phyloP scores from a whole-genome alignment of 202 grass and related monocot genomes.

The Digitaria exilis region DNA sequence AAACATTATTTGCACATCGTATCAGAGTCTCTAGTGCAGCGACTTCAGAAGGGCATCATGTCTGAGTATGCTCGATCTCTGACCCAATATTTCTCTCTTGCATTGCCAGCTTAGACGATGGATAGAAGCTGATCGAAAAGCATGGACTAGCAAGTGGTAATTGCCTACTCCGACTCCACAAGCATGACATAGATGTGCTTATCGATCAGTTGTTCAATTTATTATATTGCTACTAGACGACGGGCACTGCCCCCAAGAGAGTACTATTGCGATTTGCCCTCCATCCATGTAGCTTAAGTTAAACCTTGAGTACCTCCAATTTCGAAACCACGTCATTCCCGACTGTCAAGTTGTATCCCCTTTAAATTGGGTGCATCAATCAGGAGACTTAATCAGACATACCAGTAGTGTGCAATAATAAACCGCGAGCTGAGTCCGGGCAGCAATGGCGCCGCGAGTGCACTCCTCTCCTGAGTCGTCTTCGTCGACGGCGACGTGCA shows the following conservation, averaged over 20 bases:
- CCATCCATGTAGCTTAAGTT: neutral
- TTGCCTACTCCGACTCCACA: neutral
- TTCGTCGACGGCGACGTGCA: neutral
- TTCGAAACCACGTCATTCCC: neutral
- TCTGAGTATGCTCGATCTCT: no score
- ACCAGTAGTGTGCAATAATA: no score
- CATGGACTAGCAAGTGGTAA: no score
- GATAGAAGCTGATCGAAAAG: no score
- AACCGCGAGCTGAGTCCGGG: neutral
- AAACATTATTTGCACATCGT: no score
- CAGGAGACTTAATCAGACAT: neutral
- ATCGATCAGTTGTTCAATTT: neutral
- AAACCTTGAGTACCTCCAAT: neutral
- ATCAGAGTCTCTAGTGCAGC: no score
- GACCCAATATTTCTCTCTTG: no score
- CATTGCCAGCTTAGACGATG: no score
- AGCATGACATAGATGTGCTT: constrained; percentile 20
- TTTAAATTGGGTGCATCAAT: neutral
- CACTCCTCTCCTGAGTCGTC: constrained; percentile 22
- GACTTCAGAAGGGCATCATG: no score
- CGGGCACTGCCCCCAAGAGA: neutral
- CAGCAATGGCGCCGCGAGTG: constrained; percentile 31
- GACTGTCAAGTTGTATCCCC: neutral
- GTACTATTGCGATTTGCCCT: neutral
- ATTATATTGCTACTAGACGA: neutral